These are phyloP conservation scores for Tagetes patula DNA, from an alignment of 129 eudicot species.

Conservation along the genomic window DNA sequence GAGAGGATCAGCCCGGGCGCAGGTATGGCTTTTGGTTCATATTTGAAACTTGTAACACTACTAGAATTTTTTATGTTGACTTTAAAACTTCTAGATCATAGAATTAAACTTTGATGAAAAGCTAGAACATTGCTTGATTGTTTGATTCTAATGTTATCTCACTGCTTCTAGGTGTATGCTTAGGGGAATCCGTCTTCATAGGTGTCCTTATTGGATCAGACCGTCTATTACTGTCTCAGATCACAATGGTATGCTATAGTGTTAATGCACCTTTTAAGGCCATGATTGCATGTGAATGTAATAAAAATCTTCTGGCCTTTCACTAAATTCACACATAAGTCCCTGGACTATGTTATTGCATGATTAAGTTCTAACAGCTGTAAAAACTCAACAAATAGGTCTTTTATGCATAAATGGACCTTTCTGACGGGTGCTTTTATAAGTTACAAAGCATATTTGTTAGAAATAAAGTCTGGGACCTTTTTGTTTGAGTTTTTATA, in stretches of 20 bases:
- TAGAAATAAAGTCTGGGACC: not conserved
- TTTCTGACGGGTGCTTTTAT: not conserved
- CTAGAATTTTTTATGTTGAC: not conserved
- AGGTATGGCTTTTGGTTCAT: slow-evolving; percentile 48
- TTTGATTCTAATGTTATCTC: slow-evolving; percentile 1
- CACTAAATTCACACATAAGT: not conserved
- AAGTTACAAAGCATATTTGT: not conserved
- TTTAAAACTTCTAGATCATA: not conserved
- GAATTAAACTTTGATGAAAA: not conserved
- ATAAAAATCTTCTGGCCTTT: not conserved
- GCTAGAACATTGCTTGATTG: not conserved
- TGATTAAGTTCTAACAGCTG: not conserved
- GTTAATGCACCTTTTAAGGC: slow-evolving; percentile 3
- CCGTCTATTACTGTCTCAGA: slow-evolving; percentile 82
- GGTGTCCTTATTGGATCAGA: slow-evolving; percentile 96
- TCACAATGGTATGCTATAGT: slow-evolving; percentile 67
- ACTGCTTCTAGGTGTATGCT: slow-evolving; percentile 78
- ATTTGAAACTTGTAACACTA: not conserved
- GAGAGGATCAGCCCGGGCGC: slow-evolving; percentile 97
- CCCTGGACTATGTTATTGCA: not conserved
- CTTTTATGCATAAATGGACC: not conserved
- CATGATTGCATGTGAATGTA: not conserved
- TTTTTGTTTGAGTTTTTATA: not conserved
- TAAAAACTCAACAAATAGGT: not conserved
- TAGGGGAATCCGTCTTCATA: slow-evolving; percentile 90